phyloP scores from a whole-genome alignment of 177 flowering plant species.

The Vitis hybrid region DNA sequence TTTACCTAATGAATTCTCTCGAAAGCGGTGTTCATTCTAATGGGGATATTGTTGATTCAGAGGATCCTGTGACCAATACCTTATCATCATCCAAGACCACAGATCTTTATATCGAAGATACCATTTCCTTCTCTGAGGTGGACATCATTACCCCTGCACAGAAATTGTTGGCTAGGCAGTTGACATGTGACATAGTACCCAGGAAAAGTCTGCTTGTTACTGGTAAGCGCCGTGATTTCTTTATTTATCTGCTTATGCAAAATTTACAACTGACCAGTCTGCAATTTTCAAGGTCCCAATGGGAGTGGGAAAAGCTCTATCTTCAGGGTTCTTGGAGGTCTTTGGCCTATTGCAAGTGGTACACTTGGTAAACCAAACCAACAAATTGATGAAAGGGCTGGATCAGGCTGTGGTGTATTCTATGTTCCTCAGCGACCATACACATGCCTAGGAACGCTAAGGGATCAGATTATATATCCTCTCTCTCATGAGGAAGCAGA shows the following conservation, averaged over 20 bases:
- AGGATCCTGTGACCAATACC: constrained; percentile 20
- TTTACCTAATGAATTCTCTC: neutral
- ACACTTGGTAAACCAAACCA: constrained; percentile 62
- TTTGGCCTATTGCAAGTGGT: constrained; percentile 92
- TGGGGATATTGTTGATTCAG: constrained; percentile 27
- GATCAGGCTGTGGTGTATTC: constrained; percentile 59
- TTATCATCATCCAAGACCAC: constrained; percentile 9
- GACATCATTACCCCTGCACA: constrained; percentile 89
- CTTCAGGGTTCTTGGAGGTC: constrained; percentile 88
- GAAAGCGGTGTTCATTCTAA: neutral
- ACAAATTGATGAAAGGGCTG: constrained; percentile 30
- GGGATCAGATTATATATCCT: constrained; percentile 98
- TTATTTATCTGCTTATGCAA: constrained; percentile 6
- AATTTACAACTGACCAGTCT: constrained; percentile 6
- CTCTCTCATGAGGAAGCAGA: constrained; percentile 86
- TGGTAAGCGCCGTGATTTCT: constrained; percentile 54
- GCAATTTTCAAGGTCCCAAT: constrained; percentile 72
- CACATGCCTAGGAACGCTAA: constrained; percentile 89
- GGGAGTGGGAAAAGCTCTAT: constrained; percentile 99
- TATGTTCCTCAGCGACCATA: constrained; percentile 94
- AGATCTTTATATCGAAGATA: constrained; percentile 37
- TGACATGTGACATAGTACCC: constrained; percentile 70
- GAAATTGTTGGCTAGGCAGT: constrained; percentile 77
- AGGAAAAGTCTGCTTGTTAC: constrained; percentile 92
- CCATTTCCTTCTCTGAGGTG: constrained; percentile 73